Percentiles rank a stretch among this genome's conserved stretches.
phyloP scores from a whole-genome alignment of 345 rosid species.

The Eucalyptus caleyi region DNA sequence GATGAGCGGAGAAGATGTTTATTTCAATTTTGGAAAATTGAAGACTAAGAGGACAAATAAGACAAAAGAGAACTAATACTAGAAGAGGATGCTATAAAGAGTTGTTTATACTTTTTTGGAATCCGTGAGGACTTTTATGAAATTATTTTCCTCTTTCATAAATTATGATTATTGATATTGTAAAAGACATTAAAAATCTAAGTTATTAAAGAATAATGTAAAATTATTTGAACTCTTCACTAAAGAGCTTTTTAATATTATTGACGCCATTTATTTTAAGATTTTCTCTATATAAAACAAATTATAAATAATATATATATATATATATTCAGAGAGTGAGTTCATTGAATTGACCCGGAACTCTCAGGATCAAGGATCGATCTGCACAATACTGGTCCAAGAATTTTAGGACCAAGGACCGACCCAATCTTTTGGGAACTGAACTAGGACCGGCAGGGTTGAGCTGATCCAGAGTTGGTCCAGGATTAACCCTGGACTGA shows the following conservation, averaged over 20 bases:
- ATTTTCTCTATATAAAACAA: no score
- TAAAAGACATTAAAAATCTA: no score
- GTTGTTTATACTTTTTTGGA: no score
- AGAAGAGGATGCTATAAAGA: rapidly evolving
- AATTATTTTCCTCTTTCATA: rapidly evolving
- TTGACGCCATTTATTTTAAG: rapidly evolving
- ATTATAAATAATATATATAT: no score
- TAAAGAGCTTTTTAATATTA: rapidly evolving
- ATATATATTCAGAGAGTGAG: no score
- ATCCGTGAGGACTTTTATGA: rapidly evolving
- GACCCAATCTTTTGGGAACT: rapidly evolving
- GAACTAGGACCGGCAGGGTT: rapidly evolving
- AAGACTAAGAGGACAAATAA: no score
- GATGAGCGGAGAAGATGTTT: no score
- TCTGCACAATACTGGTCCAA: rapidly evolving
- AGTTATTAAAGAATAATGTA: no score
- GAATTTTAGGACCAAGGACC: rapidly evolving
- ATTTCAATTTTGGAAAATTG: no score
- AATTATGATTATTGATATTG: rapidly evolving
- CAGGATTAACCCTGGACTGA: rapidly evolving
- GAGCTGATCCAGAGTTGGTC: rapidly evolving
- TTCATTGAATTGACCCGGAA: no score
- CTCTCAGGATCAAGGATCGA: rapidly evolving
- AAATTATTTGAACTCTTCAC: no score
- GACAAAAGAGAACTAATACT: rapidly evolving